A percentile compares a stretch with the other conserved stretches of the same genome.
Evolutionary conservation across 1,139 yeast species (phyloP).

Genomic region (Sugiyamaella paludigena): DNA sequence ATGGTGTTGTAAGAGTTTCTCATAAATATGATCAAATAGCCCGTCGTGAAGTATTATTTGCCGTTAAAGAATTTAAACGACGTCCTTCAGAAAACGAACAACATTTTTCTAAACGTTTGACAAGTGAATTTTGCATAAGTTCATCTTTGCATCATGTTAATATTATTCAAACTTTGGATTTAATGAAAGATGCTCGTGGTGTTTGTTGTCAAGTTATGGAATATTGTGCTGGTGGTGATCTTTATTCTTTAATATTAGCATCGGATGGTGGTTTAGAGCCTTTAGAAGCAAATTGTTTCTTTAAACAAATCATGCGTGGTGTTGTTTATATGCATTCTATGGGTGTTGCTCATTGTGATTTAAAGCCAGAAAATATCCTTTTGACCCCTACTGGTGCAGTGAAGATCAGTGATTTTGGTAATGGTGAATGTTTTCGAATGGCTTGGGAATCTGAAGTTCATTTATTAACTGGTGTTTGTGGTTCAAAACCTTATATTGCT

Average conservation of each 20-base stretch:
- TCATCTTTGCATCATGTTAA: conserved; percentile 75
- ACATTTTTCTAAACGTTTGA: conserved; percentile 65
- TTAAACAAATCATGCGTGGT: conserved; percentile 86
- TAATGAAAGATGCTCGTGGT: conserved; percentile 85
- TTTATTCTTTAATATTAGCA: conserved; percentile 79
- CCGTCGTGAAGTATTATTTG: conserved; percentile 55
- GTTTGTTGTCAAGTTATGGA: conserved; percentile 97
- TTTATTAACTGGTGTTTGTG: conserved; percentile 80
- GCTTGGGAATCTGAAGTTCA: conserved; percentile 94
- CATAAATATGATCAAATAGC: conserved; percentile 49
- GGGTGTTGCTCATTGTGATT: conserved; percentile 95
- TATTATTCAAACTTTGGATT: conserved; percentile 81
- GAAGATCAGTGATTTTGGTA: conserved; percentile 94
- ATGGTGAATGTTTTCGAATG: conserved; percentile 92
- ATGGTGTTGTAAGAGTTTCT: conserved; percentile 77
- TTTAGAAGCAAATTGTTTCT: conserved; percentile 91
- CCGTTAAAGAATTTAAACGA: conserved; percentile 76
- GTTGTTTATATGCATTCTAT: conserved; percentile 94
- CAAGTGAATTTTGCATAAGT: conserved; percentile 83
- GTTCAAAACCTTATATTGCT: conserved; percentile 92
- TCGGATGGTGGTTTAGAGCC: conserved; percentile 75
- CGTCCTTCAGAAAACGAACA: conserved; percentile 55
- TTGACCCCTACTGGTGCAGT: conserved; percentile 75
- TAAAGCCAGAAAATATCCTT: conserved; percentile 89
- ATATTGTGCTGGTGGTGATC: conserved; percentile 92